Base-by-base conservation (phyloP, 164 flowering plant genomes). In the Magnolia kwangsiensis region DNA sequence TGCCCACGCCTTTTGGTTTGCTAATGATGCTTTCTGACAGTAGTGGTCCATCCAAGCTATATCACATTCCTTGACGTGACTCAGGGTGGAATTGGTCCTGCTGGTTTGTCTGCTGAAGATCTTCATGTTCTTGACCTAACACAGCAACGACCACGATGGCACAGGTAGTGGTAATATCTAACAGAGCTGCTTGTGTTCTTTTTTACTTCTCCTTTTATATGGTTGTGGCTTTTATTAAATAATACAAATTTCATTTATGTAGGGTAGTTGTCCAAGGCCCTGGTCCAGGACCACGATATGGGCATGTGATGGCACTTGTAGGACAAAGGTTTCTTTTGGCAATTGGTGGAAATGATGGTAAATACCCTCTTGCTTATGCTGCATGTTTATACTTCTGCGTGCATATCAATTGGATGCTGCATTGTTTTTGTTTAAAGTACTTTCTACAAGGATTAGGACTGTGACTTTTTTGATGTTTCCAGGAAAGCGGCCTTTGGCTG, bases 251-350 rank as follows among this genome's bases (percentile, higher is more conserved):
- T 72, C 50, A 20, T 72, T 75, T 63, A 18, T 83, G 71, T 79
- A 96, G 98, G 87, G 98, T 96, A 72, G 98, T 91, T 77, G 98
- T 94, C 70, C 99, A 94, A 87, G 98, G 99, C 72, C 98, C 97
- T 78, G 98, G 99, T n/a, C 99, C 99, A 69, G 99, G 99, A 75
- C 98, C 99, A 65, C 96, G 99, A 67, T 96, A 96, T 87, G 99
- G 99, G 73, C 99, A 96, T 87, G 99, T 92, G 29, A 96, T 96
- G 99, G 99, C 98, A 76, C 82, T 96, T 83, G 99, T 96, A 65
- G 99, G 99, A 65, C 98, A 96, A 86, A 85, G 99, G 78, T 96
- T 94, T 89, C 93, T 96, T 65, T 90, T 96, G 95, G 91, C 93
- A 63, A 94, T 96, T 86, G 99, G 99, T 72, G 99, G 99, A 82